A percentile compares a stretch with the other conserved stretches of the same genome.
Conservation (phyloP, 169 alveolate genomes). For the Eimeria acervulina region DNA sequence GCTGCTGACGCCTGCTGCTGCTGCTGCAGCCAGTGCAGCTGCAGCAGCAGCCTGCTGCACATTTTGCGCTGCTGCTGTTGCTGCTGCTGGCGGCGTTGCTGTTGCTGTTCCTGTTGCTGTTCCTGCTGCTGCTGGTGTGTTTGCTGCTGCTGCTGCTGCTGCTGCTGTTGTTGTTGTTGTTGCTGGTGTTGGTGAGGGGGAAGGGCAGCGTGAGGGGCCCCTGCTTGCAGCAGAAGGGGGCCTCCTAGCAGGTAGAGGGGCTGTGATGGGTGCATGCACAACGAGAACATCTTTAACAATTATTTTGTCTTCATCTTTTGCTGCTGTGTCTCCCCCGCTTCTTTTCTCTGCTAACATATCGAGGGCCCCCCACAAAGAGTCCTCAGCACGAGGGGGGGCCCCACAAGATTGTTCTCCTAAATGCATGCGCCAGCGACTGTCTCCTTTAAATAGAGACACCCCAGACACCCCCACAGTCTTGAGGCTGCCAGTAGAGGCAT, state of each 20-base stretch:
- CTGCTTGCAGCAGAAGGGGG: neutral
- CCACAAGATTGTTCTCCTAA: neutral
- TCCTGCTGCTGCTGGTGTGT: neutral
- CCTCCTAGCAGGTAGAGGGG: slow-evolving; percentile 23
- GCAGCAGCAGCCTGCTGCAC: neutral
- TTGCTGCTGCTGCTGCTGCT: neutral
- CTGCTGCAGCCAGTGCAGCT: neutral
- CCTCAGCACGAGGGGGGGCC: neutral
- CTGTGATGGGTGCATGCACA: slow-evolving; percentile 33
- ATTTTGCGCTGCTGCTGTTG: neutral
- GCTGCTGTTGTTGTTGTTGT: neutral
- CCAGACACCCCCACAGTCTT: neutral
- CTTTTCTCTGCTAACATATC: neutral
- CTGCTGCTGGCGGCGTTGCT: neutral
- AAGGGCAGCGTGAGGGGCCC: neutral
- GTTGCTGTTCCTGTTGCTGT: neutral
- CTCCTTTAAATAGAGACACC: neutral
- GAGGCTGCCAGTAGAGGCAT: neutral
- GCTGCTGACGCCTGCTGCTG: neutral
- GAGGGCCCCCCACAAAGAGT: slow-evolving; percentile 15
- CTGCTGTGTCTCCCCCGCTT: neutral
- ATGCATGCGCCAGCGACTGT: slow-evolving; percentile 61
- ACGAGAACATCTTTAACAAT: slow-evolving; percentile 35
- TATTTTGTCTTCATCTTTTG: neutral
- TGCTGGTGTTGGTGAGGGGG: neutral